Base-by-base conservation (phyloP, 2,329 filamentous ascomycete species). In the Verticillium zaregamsianum region DNA sequence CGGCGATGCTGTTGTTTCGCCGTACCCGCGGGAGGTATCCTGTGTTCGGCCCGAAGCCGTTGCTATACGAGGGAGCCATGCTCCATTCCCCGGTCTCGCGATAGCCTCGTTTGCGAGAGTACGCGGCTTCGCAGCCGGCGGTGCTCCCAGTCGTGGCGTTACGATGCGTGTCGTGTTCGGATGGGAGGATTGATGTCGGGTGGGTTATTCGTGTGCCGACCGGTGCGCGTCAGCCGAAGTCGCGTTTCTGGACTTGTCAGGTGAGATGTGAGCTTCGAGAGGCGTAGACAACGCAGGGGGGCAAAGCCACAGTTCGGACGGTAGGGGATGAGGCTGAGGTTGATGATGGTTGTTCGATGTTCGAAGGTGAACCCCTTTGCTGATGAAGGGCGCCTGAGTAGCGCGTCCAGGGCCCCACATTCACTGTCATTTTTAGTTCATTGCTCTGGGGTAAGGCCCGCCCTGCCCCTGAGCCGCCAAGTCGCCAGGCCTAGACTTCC, bases 51-150 rank as follows among this genome's bases (percentile, higher is more conserved):
- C 58, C 55, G 61, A 61, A 65, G 32, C 70, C 69, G 65, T 67
- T 75, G 70, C 70, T 77, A 74, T 76, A 74, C 68, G 74, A 71
- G 71, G 72, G 45, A 52, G 45, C 45, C 45, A 52, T 52, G 45
- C 45, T 52, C 20, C 45, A 52, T 52, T 9, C 8, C n/a, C 45
- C 20, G 45, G 20, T 12, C n/a, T 9, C 12, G 45, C n/a, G 45
- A 52, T 20, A 2, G 8, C 20, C 20, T 20, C 4, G 45, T 20
- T 20, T 12, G 45, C 20, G 45, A 20, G 45, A 23, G 23, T 52
- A 20, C 45, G 45, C 20, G 45, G 45, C 45, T 23, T 20, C 11
- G 45, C 45, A 52, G 45, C 45, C 45, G 45, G 45, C 45, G 45
- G 20, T 52, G n/a, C 45, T 11, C 20, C 45, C 3, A 23, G 45